phyloP scores from a whole-genome alignment of 129 eudicot species.

The Artemisia annua region DNA sequence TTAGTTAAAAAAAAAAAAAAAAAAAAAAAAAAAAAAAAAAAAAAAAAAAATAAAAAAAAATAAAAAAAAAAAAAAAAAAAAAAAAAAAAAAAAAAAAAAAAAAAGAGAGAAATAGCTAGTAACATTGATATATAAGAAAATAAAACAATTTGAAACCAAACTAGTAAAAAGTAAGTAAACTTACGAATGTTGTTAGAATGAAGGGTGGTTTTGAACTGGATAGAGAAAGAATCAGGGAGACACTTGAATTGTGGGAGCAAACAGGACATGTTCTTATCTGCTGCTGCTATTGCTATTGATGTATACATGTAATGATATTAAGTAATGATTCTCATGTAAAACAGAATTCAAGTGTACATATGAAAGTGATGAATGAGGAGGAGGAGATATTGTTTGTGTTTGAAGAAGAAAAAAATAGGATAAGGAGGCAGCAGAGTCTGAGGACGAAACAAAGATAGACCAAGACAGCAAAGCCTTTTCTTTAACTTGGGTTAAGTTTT shows the following conservation, averaged over 20 bases:
- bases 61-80: too few species aligned
- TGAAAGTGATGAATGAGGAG: slow-evolving; percentile 22
- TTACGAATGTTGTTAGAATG: slow-evolving; percentile 42
- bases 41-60: too few species aligned
- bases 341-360: background rate
- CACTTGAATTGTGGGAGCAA: slow-evolving; percentile 93
- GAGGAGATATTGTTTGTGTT: slow-evolving; percentile 20
- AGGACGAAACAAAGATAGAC: slow-evolving; percentile 26
- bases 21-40: too few species aligned
- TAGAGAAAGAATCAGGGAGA: slow-evolving; percentile 65
- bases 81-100: too few species aligned
- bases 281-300: too few species aligned
- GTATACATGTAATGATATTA: slow-evolving; percentile 33
- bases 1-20: too few species aligned
- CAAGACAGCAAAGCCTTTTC: background rate
- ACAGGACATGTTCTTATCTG: slow-evolving; percentile 67
- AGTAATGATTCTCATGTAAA: background rate
- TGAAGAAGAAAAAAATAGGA: slow-evolving; percentile 11
- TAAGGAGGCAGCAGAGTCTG: slow-evolving; percentile 28
- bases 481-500: background rate
- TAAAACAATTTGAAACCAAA: too few species aligned
- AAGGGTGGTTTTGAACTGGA: slow-evolving; percentile 49
- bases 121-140: too few species aligned
- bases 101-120: too few species aligned
- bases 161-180: slow-evolving; percentile 1